phyloP scores from a whole-genome alignment of 2,329 filamentous ascomycete genomes.

The Clonostachys rosea region DNA sequence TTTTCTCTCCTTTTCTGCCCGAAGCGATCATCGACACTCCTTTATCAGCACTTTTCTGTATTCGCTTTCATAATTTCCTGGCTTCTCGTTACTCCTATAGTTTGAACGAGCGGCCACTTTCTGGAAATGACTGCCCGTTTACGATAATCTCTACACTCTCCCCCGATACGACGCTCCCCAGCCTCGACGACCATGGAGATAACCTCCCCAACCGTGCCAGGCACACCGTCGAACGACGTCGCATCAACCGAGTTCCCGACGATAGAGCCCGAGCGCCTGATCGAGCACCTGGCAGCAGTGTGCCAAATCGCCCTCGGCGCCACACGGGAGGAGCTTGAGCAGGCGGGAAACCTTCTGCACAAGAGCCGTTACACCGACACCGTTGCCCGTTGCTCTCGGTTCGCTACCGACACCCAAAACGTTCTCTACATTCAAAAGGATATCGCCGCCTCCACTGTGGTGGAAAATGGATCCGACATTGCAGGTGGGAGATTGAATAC shows the following conservation, averaged over 20 bases:
- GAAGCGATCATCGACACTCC: no score
- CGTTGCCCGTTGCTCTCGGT: constrained; percentile 79
- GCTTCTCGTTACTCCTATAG: no score
- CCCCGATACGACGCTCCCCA: not conserved
- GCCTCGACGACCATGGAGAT: constrained; percentile 40
- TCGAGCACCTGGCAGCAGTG: constrained; percentile 68
- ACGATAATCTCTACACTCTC: not conserved
- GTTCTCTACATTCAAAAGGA: constrained; percentile 92
- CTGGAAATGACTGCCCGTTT: not conserved
- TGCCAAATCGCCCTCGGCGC: constrained; percentile 72
- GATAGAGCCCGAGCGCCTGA: constrained; percentile 63
- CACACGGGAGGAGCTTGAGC: constrained; percentile 72
- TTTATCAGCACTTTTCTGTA: no score
- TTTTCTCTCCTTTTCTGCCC: no score
- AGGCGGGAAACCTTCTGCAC: constrained; percentile 77
- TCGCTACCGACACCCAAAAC: constrained; percentile 82
- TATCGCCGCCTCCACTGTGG: constrained; percentile 46
- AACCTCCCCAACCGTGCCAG: constrained; percentile 31
- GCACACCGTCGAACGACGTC: constrained; percentile 41
- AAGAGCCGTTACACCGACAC: constrained; percentile 70
- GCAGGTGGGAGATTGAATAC: constrained; percentile 27
- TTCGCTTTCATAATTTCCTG: no score
- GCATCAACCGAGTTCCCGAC: constrained; percentile 40
- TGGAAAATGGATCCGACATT: constrained; percentile 41
- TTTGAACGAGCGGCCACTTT: no score